Evolutionary conservation across 1,284 basidiomycete species (phyloP).

Genomic region (Sporisorium sorghi): DNA sequence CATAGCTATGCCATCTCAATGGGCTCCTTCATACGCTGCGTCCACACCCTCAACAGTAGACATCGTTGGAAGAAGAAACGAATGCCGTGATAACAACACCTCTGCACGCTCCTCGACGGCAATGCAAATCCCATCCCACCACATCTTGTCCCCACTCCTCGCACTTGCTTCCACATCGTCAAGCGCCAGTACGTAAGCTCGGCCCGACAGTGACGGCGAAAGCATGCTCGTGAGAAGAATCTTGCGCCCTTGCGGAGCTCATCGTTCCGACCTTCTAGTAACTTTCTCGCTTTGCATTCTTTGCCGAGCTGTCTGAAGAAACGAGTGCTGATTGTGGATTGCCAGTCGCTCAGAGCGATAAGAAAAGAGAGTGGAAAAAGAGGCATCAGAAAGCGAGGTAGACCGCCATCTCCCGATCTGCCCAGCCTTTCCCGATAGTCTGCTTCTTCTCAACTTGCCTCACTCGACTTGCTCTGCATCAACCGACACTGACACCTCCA

Average conservation of each 20-base stretch:
- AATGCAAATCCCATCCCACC: too few species aligned
- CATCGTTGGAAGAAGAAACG: not conserved
- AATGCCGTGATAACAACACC: not conserved
- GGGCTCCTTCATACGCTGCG: not conserved
- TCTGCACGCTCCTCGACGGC: not conserved
- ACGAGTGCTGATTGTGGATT: not conserved
- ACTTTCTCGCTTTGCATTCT: not conserved
- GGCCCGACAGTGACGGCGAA: not conserved
- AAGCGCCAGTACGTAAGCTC: conserved; percentile 1
- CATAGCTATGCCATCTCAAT: not conserved
- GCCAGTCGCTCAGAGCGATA: too few species aligned
- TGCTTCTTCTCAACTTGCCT: too few species aligned
- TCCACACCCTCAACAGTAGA: not conserved
- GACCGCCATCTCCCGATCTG: too few species aligned
- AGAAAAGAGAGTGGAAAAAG: too few species aligned
- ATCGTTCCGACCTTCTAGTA: not conserved
- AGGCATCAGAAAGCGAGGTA: too few species aligned
- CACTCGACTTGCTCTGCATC: too few species aligned
- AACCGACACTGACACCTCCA: too few species aligned
- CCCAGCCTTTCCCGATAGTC: too few species aligned
- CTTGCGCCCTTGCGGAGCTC: not conserved
- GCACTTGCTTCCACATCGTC: too few species aligned
- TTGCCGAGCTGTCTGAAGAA: not conserved
- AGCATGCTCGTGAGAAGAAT: not conserved
- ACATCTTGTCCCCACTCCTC: too few species aligned